Evolutionary conservation across 345 rosid genomes (phyloP).

Genomic region (Moricandia moricandioides): DNA sequence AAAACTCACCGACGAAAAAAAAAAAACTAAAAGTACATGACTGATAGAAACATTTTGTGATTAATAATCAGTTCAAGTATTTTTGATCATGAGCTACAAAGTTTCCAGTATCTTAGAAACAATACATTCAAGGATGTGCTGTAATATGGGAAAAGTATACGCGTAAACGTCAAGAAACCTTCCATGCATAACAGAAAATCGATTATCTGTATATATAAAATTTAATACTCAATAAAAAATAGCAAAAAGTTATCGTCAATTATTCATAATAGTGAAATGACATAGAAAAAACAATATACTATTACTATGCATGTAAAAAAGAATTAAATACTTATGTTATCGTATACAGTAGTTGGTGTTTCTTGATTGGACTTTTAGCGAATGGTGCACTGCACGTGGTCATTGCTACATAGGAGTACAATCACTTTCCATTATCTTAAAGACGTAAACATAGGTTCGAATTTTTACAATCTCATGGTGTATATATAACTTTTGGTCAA

Average conservation of each 20-base stretch:
- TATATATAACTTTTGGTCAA: not conserved
- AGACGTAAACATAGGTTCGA: not conserved
- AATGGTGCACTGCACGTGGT: slow-evolving; percentile 8
- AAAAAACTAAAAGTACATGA: not conserved
- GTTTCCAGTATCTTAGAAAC: not conserved
- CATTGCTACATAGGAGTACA: not conserved
- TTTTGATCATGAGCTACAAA: not conserved
- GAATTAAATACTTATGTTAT: not conserved
- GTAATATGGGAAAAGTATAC: not conserved
- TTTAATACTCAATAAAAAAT: not conserved
- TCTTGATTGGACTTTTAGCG: not conserved
- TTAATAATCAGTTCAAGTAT: not conserved
- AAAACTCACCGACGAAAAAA: not conserved
- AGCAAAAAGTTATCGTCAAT: not conserved
- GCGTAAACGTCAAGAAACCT: not conserved
- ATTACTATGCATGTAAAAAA: not conserved
- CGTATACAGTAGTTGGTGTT: not conserved
- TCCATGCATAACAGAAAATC: not conserved
- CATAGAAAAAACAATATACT: not conserved
- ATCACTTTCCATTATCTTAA: slow-evolving; percentile 6
- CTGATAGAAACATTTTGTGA: not conserved
- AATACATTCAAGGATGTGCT: too few species aligned
- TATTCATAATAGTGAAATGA: not conserved
- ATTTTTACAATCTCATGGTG: not conserved
- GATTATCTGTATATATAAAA: not conserved